A percentile compares a stretch with the other conserved stretches of the same genome.
Evolutionary conservation across 495 filamentous ascomycete species (phyloP).

Genomic region (Astrothelium macrocarpum): DNA sequence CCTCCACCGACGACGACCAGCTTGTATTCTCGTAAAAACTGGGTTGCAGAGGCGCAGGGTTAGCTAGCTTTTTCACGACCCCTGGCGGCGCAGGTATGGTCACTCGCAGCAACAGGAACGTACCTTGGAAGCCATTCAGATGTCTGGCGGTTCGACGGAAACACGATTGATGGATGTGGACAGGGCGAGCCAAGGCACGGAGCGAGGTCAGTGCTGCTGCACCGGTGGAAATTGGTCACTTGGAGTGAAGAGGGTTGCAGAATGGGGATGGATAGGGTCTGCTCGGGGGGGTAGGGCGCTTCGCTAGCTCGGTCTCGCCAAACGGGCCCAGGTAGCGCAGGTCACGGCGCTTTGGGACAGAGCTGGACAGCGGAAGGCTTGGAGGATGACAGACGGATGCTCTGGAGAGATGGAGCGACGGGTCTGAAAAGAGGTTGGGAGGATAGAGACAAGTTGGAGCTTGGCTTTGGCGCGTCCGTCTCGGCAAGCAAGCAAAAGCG

Average conservation of each 20-base stretch:
- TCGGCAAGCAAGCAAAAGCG: conserved; percentile 1
- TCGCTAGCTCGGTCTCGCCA: background rate
- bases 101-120: background rate
- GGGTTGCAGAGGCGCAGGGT: conserved; percentile 15
- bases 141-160: background rate
- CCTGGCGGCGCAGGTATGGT: background rate
- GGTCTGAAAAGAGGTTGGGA: background rate
- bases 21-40: conserved; percentile 99
- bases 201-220: background rate
- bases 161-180: background rate
- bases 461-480: background rate
- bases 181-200: background rate
- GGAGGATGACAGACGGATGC: background rate
- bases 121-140: conserved; percentile 24
- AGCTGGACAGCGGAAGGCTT: background rate
- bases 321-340: background rate
- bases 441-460: background rate
- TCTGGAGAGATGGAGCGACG: background rate
- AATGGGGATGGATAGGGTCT: background rate
- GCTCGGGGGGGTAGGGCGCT: background rate
- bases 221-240: background rate
- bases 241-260: background rate
- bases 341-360: background rate
- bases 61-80: conserved; percentile 13
- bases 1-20: conserved; percentile 95